Conservation (phyloP, 805 yeast species). For the Pichia phayaonensis region DNA sequence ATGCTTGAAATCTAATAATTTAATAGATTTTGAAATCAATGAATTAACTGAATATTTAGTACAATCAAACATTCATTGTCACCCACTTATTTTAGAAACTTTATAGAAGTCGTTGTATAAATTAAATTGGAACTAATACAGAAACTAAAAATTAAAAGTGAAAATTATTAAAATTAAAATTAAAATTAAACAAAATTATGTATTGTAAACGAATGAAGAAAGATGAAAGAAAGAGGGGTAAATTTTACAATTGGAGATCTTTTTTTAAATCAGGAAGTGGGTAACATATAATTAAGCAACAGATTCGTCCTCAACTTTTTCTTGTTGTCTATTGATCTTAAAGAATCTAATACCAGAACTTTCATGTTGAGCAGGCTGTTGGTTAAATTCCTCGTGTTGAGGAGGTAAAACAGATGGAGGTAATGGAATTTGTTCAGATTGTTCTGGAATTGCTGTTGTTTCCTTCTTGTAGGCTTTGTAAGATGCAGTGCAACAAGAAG, state of each 20-base stretch:
- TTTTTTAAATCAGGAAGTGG: neutral
- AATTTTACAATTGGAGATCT: neutral
- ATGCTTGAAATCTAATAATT: slow-evolving; percentile 3
- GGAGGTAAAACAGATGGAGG: slow-evolving; percentile 19
- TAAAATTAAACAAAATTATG: neutral
- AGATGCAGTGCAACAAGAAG: slow-evolving; percentile 44
- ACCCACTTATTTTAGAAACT: slow-evolving; percentile 14
- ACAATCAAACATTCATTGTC: slow-evolving; percentile 1
- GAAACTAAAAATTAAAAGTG: too few relatives aligned
- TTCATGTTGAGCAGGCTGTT: slow-evolving; percentile 28
- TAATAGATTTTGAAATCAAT: neutral
- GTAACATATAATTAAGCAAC: slow-evolving; percentile 5
- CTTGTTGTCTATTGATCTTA: slow-evolving; percentile 55
- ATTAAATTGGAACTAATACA: neutral
- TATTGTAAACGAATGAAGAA: neutral
- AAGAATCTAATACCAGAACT: slow-evolving; percentile 65
- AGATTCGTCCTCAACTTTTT: slow-evolving; percentile 34
- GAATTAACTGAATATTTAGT: neutral
- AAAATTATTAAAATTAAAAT: too few relatives aligned
- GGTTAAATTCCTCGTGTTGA: neutral
- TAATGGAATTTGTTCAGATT: slow-evolving; percentile 4
- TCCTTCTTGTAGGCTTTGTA: slow-evolving; percentile 45
- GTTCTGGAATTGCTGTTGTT: slow-evolving; percentile 14
- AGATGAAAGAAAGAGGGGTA: neutral
- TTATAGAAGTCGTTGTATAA: neutral